Evolutionary conservation across 2,329 filamentous ascomycete genomes (phyloP).

Genomic region (Sporothrix luriei): DNA sequence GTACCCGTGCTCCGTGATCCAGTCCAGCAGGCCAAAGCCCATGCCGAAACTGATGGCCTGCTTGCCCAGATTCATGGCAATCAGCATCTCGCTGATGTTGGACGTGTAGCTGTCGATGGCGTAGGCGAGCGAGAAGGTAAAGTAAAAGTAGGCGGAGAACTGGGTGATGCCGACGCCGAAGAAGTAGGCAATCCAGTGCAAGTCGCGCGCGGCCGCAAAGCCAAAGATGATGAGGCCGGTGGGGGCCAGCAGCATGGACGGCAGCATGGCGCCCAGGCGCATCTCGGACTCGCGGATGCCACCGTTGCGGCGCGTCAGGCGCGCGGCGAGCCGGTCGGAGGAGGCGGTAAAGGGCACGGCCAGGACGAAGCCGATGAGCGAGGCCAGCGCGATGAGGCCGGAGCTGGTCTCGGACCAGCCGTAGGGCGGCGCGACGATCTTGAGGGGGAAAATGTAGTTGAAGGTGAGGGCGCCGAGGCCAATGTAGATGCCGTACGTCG

Average conservation of each 20-base stretch:
- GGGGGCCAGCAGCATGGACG: slow-evolving; percentile 46
- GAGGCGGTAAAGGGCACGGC: slow-evolving; percentile 51
- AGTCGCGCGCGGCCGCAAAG: slow-evolving; percentile 44
- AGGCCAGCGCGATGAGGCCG: slow-evolving; percentile 51
- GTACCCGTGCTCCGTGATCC: slow-evolving; percentile 54
- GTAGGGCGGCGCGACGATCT: slow-evolving; percentile 50
- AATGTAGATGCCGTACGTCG: slow-evolving; percentile 53
- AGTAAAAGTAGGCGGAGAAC: slow-evolving; percentile 57
- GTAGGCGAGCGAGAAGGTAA: slow-evolving; percentile 62
- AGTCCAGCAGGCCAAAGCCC: slow-evolving; percentile 54
- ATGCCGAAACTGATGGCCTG: slow-evolving; percentile 59
- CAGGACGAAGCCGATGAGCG: slow-evolving; percentile 43
- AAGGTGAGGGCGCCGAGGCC: slow-evolving; percentile 54
- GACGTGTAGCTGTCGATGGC: slow-evolving; percentile 61
- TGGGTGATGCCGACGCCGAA: slow-evolving; percentile 53
- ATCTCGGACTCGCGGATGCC: slow-evolving; percentile 55
- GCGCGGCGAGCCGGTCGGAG: slow-evolving; percentile 49
- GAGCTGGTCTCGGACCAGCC: slow-evolving; percentile 51
- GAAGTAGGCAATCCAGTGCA: slow-evolving; percentile 54
- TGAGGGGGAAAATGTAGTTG: slow-evolving; percentile 54
- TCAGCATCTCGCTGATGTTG: slow-evolving; percentile 65
- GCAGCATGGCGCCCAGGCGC: slow-evolving; percentile 47
- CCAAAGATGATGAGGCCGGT: slow-evolving; percentile 51
- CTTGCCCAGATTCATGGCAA: slow-evolving; percentile 61
- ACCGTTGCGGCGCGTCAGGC: slow-evolving; percentile 48